A percentile compares a stretch with the other conserved stretches of the same genome.
Evolutionary conservation across 2,329 filamentous ascomycete genomes (phyloP).

Genomic region (Neobulgaria alba): DNA sequence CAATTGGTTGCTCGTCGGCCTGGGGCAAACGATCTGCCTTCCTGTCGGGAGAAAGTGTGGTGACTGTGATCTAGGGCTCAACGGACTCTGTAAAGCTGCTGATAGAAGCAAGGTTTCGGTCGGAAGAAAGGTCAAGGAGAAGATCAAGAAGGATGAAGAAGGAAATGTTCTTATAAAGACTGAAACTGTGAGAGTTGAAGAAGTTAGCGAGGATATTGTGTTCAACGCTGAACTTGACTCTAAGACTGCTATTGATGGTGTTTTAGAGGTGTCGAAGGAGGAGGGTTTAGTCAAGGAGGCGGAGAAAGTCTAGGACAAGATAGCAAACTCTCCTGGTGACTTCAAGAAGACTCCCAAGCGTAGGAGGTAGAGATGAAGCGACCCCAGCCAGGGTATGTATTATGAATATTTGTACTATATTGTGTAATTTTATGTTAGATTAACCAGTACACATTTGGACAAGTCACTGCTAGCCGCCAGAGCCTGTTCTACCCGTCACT

Average conservation of each 20-base stretch:
- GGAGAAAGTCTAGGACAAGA: conserved; percentile 8
- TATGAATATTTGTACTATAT: too few species aligned
- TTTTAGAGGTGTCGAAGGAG: background rate
- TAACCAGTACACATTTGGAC: too few species aligned
- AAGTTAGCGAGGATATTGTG: conserved; percentile 27
- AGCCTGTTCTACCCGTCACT: too few species aligned
- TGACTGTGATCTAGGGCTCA: conserved; percentile 71
- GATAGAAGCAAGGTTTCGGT: conserved; percentile 54
- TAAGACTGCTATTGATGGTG: conserved; percentile 5
- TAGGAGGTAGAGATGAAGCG: too few species aligned
- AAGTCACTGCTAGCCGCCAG: too few species aligned
- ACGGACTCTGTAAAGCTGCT: conserved; percentile 67
- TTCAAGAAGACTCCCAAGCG: conserved; percentile 8
- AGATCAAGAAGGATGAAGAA: conserved; percentile 28
- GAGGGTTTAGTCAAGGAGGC: conserved; percentile 11
- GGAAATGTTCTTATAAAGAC: conserved; percentile 27
- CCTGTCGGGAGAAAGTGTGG: conserved; percentile 65
- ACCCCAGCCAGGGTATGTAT: too few species aligned
- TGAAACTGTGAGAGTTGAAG: conserved; percentile 30
- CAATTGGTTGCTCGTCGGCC: conserved; percentile 63
- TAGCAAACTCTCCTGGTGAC: conserved; percentile 13
- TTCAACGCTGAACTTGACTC: conserved; percentile 14
- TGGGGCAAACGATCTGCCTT: conserved; percentile 63
- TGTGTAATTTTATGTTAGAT: too few species aligned
- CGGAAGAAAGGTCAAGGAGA: conserved; percentile 43